Percentiles rank a stretch among this genome's conserved stretches.
Evolutionary conservation across 352 stramenopile species (phyloP).

Genomic region (Pythium brachiatum): DNA sequence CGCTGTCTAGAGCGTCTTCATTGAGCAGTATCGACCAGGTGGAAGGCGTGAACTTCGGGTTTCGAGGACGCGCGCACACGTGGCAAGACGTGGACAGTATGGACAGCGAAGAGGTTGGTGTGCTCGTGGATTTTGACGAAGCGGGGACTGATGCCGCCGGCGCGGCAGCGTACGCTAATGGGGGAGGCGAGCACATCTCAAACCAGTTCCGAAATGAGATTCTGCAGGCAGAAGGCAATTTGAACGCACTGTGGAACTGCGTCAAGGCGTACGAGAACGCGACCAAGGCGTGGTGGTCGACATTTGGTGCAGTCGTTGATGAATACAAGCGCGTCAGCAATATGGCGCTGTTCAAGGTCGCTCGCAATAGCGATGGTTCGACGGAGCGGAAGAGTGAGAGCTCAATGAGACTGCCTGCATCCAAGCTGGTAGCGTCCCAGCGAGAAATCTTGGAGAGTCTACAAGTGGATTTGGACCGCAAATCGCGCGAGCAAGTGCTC

Average conservation of each 20-base stretch:
- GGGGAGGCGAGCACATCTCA: conserved; percentile 27
- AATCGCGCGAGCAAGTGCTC: conserved; percentile 46
- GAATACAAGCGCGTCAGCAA: conserved; percentile 63
- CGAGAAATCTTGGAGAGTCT: conserved; percentile 33
- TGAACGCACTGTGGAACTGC: conserved; percentile 76
- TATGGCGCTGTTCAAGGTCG: conserved; percentile 47
- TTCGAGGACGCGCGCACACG: conserved; percentile 4
- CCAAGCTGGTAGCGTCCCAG: conserved; percentile 30
- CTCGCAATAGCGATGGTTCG: conserved; percentile 10
- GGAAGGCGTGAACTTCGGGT: conserved; percentile 4
- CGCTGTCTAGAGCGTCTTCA: conserved; percentile 22
- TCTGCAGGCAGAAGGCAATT: conserved; percentile 63
- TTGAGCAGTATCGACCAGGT: conserved; percentile 16
- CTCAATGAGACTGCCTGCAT: conserved; percentile 18
- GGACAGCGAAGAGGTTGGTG: conserved; percentile 59
- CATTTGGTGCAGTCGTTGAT: conserved; percentile 46
- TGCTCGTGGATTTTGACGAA: conserved; percentile 31
- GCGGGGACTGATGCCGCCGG: conserved; percentile 8
- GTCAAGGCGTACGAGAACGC: conserved; percentile 60
- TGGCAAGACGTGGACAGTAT: conserved; percentile 61
- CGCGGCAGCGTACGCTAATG: neutral
- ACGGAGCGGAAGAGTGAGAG: conserved; percentile 10
- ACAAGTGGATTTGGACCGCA: conserved; percentile 39
- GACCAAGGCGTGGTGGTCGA: conserved; percentile 59
- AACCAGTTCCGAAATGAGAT: conserved; percentile 72